Evolutionary conservation across 371 early-diverging fungal species (phyloP).

Genomic region (Rhizomucor miehei): DNA sequence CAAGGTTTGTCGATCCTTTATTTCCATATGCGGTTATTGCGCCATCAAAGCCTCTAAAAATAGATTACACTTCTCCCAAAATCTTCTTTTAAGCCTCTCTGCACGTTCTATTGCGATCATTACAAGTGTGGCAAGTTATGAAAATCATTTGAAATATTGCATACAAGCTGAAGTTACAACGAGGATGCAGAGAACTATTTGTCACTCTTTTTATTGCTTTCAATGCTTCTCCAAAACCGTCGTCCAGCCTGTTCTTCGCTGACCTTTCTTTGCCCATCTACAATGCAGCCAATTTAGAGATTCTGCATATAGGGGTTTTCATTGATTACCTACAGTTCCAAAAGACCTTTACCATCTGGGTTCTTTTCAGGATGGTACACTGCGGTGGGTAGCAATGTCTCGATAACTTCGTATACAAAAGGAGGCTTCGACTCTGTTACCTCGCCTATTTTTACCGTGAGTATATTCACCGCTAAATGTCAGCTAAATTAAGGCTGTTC

Average conservation of each 20-base stretch:
- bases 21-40: too few relatives aligned
- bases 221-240: conserved; percentile 1
- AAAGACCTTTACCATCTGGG: conserved; percentile 60
- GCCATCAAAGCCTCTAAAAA: too few relatives aligned
- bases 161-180: too few relatives aligned
- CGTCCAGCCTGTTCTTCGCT: conserved; percentile 54
- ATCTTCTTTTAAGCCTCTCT: too few relatives aligned
- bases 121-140: too few relatives aligned
- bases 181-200: too few relatives aligned
- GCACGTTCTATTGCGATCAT: too few relatives aligned
- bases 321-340: conserved; percentile 66
- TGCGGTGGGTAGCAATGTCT: conserved; percentile 83
- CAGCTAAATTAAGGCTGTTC: background rate
- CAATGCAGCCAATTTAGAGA: background rate
- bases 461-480: background rate
- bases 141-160: too few relatives aligned
- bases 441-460: conserved; percentile 35
- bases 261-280: conserved; percentile 52
- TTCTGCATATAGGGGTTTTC: background rate
- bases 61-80: too few relatives aligned
- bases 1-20: too few relatives aligned
- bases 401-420: conserved; percentile 83
- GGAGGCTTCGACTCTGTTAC: conserved; percentile 76
- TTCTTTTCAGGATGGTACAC: conserved; percentile 61
- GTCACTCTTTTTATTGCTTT: too few relatives aligned